Evolutionary conservation across 805 yeast species (phyloP).

Genomic region (Nakazawaea anatomiae): DNA sequence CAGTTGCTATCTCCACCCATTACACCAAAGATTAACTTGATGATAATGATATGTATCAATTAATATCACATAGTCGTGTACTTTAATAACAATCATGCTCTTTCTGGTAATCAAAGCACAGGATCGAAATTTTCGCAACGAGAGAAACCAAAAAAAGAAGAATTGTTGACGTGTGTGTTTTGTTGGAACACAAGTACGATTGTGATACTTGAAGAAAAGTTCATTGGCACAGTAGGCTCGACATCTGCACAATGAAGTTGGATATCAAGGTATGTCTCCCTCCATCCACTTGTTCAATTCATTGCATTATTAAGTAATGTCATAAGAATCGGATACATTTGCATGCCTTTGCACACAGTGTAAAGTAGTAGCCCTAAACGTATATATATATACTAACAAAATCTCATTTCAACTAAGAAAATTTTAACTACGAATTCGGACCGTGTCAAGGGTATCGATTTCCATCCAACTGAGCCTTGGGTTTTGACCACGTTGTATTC

Average conservation of each 20-base stretch:
- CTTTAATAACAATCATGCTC: not conserved
- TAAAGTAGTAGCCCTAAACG: too few species aligned
- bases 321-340: too few species aligned
- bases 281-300: too few species aligned
- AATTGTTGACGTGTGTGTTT: slow-evolving; percentile 1
- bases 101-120: not conserved
- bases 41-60: too few species aligned
- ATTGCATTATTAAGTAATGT: too few species aligned
- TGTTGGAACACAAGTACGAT: not conserved
- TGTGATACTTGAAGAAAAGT: too few species aligned
- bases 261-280: slow-evolving; percentile 35
- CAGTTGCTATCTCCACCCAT: too few species aligned
- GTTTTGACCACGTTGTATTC: slow-evolving; percentile 84
- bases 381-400: too few species aligned
- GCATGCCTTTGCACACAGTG: too few species aligned
- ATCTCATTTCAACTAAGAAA: slow-evolving; percentile 34
- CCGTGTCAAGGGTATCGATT: slow-evolving; percentile 95
- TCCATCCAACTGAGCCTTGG: slow-evolving; percentile 99
- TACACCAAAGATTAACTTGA: too few species aligned
- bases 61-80: not conserved
- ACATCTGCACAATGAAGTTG: slow-evolving; percentile 36
- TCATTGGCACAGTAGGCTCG: too few species aligned
- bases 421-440: slow-evolving; percentile 88
- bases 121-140: not conserved
- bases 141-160: not conserved